Evolutionary conservation across 2,329 filamentous ascomycete genomes (phyloP), one percentile per base, ranked within the genome.

Genomic region (Pseudocercospora macadamiae): DNA sequence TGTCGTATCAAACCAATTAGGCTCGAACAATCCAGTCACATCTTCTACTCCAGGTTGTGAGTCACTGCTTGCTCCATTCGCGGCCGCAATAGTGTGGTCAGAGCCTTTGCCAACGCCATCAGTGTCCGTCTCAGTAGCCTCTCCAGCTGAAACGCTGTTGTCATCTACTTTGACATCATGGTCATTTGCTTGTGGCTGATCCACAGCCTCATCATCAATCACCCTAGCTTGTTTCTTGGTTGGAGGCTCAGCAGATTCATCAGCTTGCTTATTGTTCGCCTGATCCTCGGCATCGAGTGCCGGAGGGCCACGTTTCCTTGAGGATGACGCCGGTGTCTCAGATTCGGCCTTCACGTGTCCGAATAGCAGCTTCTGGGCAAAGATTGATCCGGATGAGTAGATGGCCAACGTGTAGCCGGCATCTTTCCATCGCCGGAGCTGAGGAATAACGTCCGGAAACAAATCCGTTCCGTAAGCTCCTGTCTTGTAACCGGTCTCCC

Each of bases 331-430:
- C 45, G 51, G 39, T 47, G 28, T 58, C 47, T 64, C 61, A 45
- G 42, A 34, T 18, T 48, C 48, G 28, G 36, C 44, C 18, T 57
- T 57, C 26, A 80, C 76, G 68, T 92, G 85, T 60, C 82, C 80
- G 75, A 93, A 93, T 63, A 93, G 82, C 61, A 93, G 79, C 76
- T 91, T 90, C 79, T 95, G 90, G 12, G 90, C 90, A 18, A 87
- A 82, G 4, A 93, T 88, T 19, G 89, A 92, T 28, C 90, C 90
- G 10, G 89, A 92, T 3, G 89, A 92, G 77, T 93, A 95, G 70
- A 95, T 93, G 67, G 89, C 84, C 64, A 93, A 70, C 8, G 67
- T 81, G 60, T 79, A 79, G 61, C 84, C 77, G 23, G 82, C 82
- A 26, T 78, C 71, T 55, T 82, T 79, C 85, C 89, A 92, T 16